Base-by-base conservation (phyloP, 2,329 filamentous ascomycete species). In the Coniochaeta hoffmannii region DNA sequence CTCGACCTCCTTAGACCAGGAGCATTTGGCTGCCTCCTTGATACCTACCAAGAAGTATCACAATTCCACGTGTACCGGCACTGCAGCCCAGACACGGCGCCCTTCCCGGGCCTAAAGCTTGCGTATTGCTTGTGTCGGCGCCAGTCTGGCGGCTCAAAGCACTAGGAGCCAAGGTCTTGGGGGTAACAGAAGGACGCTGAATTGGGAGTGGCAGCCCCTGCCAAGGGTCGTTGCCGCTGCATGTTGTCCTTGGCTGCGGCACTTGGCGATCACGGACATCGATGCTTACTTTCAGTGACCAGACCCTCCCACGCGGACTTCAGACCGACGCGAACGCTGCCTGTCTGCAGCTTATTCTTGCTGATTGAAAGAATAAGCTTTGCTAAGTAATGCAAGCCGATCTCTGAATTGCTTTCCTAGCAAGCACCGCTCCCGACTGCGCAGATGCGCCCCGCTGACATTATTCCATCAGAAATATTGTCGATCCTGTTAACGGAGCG, bases 11-110 rank as follows among this genome's bases (percentile, higher is more conserved):
- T n/a, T 41, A 3, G 36, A 24, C 36, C 36, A 41, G 36, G 34
- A 36, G 34, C 19, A 24, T 24, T 24, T 22, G 17, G 10, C 11
- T 2, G 8, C 17, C 46, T 50, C 49, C 49, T 51, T 51, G 49
- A 51, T 34, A 51, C 49, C 19, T 51, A 51, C 49, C 49, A 51
- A 51, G 49, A 14, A 32, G 49, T 51, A 19, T 51, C 49, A 51
- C 31, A 46, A 46, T 46, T 22, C 41, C 6, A 4, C 41, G 7
- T 15, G 5, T 46, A 12, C 41, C 41, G 41, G 41, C 22, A 14
- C 22, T 46, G 41, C 41, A 28, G 22, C 22, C 36, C 22, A 46
- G 41, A 15, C 41, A 6, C 41, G 41, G 41, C 41, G 41, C 41
- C 22, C 19, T 11, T 2, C 41, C 41, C 19, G n/a, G n/a, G 41